Evolutionary conservation across 768 basidiomycete genomes (phyloP).

Genomic region (Boletus edulis): DNA sequence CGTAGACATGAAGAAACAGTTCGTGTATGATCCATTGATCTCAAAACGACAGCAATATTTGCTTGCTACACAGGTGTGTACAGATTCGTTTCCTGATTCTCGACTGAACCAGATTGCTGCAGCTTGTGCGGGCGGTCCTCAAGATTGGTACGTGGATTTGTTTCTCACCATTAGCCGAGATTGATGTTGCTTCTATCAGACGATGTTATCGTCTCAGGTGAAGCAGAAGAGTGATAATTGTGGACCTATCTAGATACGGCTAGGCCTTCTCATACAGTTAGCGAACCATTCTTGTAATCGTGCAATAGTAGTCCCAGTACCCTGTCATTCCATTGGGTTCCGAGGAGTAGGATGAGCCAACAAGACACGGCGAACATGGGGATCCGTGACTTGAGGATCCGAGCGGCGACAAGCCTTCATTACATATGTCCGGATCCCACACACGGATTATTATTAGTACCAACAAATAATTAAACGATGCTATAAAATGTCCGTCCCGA

Average conservation of each 20-base stretch:
- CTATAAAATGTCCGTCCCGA: background rate
- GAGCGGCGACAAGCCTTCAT: no score
- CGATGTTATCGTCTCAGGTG: slow-evolving; percentile 74
- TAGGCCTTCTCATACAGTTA: slow-evolving; percentile 13
- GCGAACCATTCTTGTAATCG: slow-evolving; percentile 24
- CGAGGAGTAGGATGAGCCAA: no score
- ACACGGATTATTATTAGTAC: no score
- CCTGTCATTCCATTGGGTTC: background rate
- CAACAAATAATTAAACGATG: background rate
- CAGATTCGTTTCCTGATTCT: background rate
- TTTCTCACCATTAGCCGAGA: background rate
- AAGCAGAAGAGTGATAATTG: slow-evolving; percentile 56
- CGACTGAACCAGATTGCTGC: slow-evolving; percentile 5
- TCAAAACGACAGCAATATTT: slow-evolving; percentile 97
- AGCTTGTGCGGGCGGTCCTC: slow-evolving; percentile 83
- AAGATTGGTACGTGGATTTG: slow-evolving; percentile 66
- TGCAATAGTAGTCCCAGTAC: slow-evolving; percentile 5
- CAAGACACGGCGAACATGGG: no score
- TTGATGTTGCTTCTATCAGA: slow-evolving; percentile 41
- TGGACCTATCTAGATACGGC: slow-evolving; percentile 17
- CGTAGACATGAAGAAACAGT: slow-evolving; percentile 95
- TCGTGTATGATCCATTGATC: slow-evolving; percentile 95
- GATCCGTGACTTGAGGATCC: no score
- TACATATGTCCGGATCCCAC: no score
- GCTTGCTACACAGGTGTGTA: slow-evolving; percentile 85